A percentile compares a stretch with the other conserved stretches of the same genome.
phyloP scores from a whole-genome alignment of 1,284 basidiomycete genomes.

The Kwoniella shivajii region DNA sequence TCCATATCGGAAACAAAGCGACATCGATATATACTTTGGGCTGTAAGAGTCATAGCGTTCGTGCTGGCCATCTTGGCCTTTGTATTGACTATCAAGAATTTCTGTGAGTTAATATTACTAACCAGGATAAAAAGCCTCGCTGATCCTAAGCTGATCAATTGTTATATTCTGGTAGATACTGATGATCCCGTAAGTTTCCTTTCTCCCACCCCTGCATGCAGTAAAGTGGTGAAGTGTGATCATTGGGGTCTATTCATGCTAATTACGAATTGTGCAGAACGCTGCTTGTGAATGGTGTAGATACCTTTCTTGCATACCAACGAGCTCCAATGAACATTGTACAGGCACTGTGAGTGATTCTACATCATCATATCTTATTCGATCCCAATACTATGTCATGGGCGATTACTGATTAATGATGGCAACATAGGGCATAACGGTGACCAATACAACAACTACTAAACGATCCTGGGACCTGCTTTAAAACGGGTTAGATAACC shows the following conservation, averaged over 20 bases:
- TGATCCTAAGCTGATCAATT: background rate
- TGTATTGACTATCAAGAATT: slow-evolving; percentile 80
- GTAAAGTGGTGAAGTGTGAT: background rate
- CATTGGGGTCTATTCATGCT: slow-evolving; percentile 5
- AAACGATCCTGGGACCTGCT: slow-evolving; percentile 22
- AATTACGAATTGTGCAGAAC: slow-evolving; percentile 26
- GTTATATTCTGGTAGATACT: slow-evolving; percentile 24
- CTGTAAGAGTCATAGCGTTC: slow-evolving; percentile 70
- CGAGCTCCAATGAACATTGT: slow-evolving; percentile 72
- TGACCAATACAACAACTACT: slow-evolving; percentile 15
- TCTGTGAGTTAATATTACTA: slow-evolving; percentile 58
- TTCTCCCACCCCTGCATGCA: background rate
- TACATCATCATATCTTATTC: background rate
- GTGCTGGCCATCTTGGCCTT: slow-evolving; percentile 76
- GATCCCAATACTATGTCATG: background rate
- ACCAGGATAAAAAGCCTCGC: background rate
- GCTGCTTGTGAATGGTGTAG: slow-evolving; percentile 85
- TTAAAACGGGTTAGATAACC: background rate
- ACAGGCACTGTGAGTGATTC: slow-evolving; percentile 59
- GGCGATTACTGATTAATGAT: background rate
- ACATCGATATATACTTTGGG: slow-evolving; percentile 75
- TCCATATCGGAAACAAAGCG: slow-evolving; percentile 76
- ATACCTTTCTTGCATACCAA: slow-evolving; percentile 85
- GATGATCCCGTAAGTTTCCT: slow-evolving; percentile 36
- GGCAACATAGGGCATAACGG: slow-evolving; percentile 24